Evolutionary conservation across 495 filamentous ascomycete species (phyloP), one percentile per base, ranked within the genome.

Genomic region (Podospora didyma): DNA sequence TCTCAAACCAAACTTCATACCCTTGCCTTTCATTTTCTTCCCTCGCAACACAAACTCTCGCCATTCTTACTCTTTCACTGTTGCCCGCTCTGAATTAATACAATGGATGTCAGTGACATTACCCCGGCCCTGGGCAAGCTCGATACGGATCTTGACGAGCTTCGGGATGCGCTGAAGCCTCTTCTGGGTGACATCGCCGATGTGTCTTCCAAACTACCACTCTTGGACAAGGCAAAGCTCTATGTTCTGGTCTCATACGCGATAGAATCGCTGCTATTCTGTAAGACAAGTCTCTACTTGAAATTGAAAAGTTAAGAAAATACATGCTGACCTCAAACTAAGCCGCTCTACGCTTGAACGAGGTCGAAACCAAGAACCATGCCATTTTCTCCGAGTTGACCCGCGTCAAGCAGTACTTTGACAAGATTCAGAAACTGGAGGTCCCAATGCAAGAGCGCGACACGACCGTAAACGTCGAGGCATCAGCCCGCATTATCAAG

Each of bases 161-260:
- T 97, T 22, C 82, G 91, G 57, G 84, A 86, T n/a, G 73, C 79
- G 4, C 75, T 97, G 23, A 65, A 79, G 28, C 90, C 92, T 10
- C 69, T 96, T 28, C 77, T 79, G 19, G 73, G 70, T 26, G 76
- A 86, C 20, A 64, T 97, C 22, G 73, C 82, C 21, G 83, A 88
- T 49, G 77, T 80, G 9, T 83, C 90, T 6, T 84, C 80, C 54
- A 94, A 90, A 69, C 75, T 98, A 31, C 92, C 95, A 1, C 78
- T 98, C 10, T 76, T 97, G 54, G 94, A 98, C 77, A 94, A 89
- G 70, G 93, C 94, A 19, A 95, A 96, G 73, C 84, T 96, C 54
- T 89, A 94, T 64, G 86, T 95, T 17, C 70, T 94, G 28, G 74
- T 84, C 46, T 86, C 90, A 0, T 97, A 97, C 68, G 82, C 92